Conservation (phyloP, 2,329 filamentous ascomycete species). For the Cadophora sp. region DNA sequence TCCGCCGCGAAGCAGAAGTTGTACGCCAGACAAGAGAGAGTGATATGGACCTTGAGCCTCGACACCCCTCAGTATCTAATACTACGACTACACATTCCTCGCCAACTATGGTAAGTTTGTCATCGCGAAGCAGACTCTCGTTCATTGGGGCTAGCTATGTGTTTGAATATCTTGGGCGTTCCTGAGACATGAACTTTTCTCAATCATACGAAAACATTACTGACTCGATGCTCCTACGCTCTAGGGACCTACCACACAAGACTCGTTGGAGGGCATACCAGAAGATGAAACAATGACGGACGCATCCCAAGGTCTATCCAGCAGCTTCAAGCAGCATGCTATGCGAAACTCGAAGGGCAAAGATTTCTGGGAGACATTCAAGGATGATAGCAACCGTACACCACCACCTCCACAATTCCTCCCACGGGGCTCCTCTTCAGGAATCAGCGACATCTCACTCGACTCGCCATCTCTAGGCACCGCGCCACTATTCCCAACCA, state of each 20-base stretch:
- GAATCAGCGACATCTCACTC: slow-evolving; percentile 66
- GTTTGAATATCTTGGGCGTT: too few relatives aligned
- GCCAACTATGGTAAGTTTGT: slow-evolving; percentile 57
- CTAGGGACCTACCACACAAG: slow-evolving; percentile 57
- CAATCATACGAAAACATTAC: not conserved
- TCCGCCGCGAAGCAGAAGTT: slow-evolving; percentile 90
- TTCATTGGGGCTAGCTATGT: not conserved
- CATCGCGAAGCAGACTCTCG: not conserved
- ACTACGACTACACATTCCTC: slow-evolving; percentile 69
- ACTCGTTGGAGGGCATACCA: slow-evolving; percentile 72
- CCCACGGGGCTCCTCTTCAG: slow-evolving; percentile 63
- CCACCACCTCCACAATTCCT: slow-evolving; percentile 61
- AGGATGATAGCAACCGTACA: slow-evolving; percentile 66
- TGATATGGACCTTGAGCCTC: slow-evolving; percentile 68
- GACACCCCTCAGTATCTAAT: slow-evolving; percentile 55
- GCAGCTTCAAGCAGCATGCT: slow-evolving; percentile 77
- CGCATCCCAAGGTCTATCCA: slow-evolving; percentile 53
- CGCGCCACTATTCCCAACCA: slow-evolving; percentile 39
- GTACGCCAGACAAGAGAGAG: slow-evolving; percentile 94
- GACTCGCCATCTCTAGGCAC: slow-evolving; percentile 38
- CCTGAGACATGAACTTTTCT: too few relatives aligned
- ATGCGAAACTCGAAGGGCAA: slow-evolving; percentile 75
- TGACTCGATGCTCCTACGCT: not conserved
- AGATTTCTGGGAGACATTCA: slow-evolving; percentile 82
- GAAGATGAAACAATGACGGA: slow-evolving; percentile 75